A percentile compares a stretch with the other conserved stretches of the same genome.
Evolutionary conservation across 306 rosid species (phyloP).

Genomic region (Pyrus betulifolia): DNA sequence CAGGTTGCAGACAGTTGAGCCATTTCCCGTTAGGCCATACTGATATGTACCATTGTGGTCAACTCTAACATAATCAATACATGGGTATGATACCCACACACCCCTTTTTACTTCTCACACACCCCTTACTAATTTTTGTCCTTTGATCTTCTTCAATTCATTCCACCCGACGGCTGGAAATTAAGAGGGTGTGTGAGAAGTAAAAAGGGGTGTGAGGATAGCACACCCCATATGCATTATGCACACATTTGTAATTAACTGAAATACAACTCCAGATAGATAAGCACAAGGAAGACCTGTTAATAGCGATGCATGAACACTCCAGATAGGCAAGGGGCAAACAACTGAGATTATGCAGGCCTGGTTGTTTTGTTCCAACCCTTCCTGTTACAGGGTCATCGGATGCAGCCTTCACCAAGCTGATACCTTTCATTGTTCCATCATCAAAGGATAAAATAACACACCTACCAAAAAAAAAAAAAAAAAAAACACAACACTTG

Average conservation of each 20-base stretch:
- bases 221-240: no score
- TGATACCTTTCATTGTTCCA: constrained; percentile 72
- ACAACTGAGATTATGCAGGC: constrained; percentile 41
- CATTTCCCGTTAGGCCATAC: not conserved
- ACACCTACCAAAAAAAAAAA: constrained; percentile 43
- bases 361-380: constrained; percentile 58
- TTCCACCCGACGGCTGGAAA: no score
- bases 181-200: no score
- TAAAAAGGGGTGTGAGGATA: no score
- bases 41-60: not conserved
- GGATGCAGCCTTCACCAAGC: constrained; percentile 68
- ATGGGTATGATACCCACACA: no score
- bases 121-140: no score
- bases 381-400: constrained; percentile 72
- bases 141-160: no score
- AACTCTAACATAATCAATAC: no score
- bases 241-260: not conserved
- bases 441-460: constrained; percentile 80
- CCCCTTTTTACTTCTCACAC: no score
- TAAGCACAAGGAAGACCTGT: constrained; percentile 47
- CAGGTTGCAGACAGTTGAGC: not conserved
- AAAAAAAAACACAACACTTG: not conserved
- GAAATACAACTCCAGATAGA: not conserved
- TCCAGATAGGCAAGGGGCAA: constrained; percentile 84
- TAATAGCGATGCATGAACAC: constrained; percentile 64